Percentiles rank a stretch among this genome's conserved stretches.
These are phyloP conservation scores for Salvia sclarea DNA, from an alignment of 305 asterid species.

Conservation along the genomic window DNA sequence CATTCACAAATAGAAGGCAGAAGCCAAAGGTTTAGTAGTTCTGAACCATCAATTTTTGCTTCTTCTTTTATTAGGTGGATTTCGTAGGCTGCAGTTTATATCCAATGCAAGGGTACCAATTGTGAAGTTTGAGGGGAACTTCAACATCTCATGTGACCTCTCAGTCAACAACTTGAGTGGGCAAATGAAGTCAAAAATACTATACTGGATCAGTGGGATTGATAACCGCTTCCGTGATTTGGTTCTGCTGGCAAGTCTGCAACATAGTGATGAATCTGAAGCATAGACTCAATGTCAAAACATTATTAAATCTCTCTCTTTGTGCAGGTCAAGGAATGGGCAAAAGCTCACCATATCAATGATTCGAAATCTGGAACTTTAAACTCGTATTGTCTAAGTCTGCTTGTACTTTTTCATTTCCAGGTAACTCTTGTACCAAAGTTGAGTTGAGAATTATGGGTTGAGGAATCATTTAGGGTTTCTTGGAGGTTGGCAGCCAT, in stretches of 20 bases:
- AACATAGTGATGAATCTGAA: conserved; percentile 21
- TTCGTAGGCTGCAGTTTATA: conserved; percentile 57
- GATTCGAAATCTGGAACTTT: conserved; percentile 78
- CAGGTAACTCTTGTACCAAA: conserved; percentile 59
- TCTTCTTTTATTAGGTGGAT: conserved; percentile 63
- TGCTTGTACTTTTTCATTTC: conserved; percentile 86
- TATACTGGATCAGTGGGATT: conserved; percentile 81
- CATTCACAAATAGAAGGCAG: too few relatives aligned
- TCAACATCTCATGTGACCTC: conserved; percentile 78
- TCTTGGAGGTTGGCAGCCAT: conserved; percentile 14
- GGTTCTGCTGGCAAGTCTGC: conserved; percentile 77
- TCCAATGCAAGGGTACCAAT: conserved; percentile 81
- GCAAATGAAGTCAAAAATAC: conserved; percentile 89
- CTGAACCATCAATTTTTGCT: conserved; percentile 24
- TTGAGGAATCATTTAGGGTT: conserved; percentile 9
- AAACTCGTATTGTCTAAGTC: conserved; percentile 81
- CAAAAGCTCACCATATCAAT: conserved; percentile 71
- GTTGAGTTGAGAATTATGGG: conserved; percentile 15
- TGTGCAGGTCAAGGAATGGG: conserved; percentile 97
- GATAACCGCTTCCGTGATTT: conserved; percentile 85
- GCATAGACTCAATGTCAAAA: conserved; percentile 21
- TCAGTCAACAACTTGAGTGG: conserved; percentile 84
- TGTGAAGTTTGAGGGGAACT: conserved; percentile 63
- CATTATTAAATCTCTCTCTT: conserved; percentile 24
- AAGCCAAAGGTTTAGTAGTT: conserved; percentile 12